phyloP scores from a whole-genome alignment of 129 eudicot species.

The Centaurea solstitialis region DNA sequence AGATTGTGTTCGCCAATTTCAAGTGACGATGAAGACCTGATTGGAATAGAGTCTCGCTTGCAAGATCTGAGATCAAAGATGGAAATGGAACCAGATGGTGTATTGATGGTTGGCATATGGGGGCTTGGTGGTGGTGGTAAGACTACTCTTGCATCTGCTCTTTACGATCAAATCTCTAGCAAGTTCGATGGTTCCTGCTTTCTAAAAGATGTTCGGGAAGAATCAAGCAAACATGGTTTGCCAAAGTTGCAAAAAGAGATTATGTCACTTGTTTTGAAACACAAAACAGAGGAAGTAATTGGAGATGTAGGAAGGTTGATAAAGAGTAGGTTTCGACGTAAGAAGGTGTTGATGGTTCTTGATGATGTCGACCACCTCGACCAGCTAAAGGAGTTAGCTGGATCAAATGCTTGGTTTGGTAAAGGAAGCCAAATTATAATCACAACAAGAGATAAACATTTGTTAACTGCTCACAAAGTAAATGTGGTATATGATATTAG shows the following conservation, averaged over 20 bases:
- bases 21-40: not conserved
- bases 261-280: not conserved
- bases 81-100: not conserved
- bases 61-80: not conserved
- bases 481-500: not conserved
- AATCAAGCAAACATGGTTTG: constrained; percentile 2
- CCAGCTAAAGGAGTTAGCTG: constrained; percentile 16
- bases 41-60: not conserved
- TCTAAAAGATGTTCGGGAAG: not conserved
- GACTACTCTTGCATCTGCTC: not conserved
- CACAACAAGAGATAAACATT: constrained; percentile 17
- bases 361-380: constrained; percentile 23
- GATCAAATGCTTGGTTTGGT: not conserved
- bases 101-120: not conserved
- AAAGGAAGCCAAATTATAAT: constrained; percentile 6
- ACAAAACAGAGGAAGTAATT: not conserved
- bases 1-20: not conserved
- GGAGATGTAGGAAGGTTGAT: not conserved
- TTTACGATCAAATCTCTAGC: not conserved
- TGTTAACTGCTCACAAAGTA: not conserved
- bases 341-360: constrained; percentile 26
- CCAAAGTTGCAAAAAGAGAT: not conserved
- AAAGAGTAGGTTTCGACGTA: not conserved
- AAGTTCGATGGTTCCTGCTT: not conserved
- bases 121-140: no score